Evolutionary conservation across 371 early-diverging fungal species (phyloP).

Genomic region (Rhizopus stolonifer): DNA sequence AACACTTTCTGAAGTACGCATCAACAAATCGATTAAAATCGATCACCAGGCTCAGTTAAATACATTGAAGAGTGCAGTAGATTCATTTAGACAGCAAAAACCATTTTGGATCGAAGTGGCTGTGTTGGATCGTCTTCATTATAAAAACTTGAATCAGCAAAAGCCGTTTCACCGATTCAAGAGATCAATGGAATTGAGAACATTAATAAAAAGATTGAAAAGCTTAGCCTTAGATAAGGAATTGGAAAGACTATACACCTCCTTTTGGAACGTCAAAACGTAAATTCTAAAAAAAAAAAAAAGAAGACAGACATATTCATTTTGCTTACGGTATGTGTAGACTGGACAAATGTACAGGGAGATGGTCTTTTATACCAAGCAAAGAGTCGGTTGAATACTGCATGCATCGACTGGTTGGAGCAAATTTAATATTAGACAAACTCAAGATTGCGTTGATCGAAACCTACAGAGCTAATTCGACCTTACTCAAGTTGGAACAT

Average conservation of each 20-base stretch:
- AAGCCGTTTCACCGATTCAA: constrained; percentile 41
- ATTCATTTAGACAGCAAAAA: constrained; percentile 22
- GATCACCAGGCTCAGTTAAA: constrained; percentile 28
- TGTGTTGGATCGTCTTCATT: constrained; percentile 32
- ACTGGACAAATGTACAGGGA: constrained; percentile 25
- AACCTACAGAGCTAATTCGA: constrained; percentile 36
- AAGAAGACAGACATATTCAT: not conserved
- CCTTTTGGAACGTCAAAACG: constrained; percentile 40
- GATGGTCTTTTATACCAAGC: constrained; percentile 34
- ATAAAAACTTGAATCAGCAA: constrained; percentile 41
- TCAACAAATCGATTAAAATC: constrained; percentile 27
- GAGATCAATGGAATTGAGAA: constrained; percentile 23
- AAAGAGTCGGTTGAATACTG: constrained; percentile 40
- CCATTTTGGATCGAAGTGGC: constrained; percentile 42
- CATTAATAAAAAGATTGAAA: constrained; percentile 37
- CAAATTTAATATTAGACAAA: constrained; percentile 37
- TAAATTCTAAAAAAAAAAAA: constrained; percentile 9
- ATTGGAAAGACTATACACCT: constrained; percentile 23
- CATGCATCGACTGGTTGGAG: constrained; percentile 37
- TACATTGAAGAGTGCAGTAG: constrained; percentile 8
- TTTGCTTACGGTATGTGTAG: constrained; percentile 6
- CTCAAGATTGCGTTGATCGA: constrained; percentile 30
- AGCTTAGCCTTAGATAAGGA: constrained; percentile 24
- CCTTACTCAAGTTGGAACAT: constrained; percentile 33
- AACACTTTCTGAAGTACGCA: constrained; percentile 23